Percentiles rank a stretch among this genome's conserved stretches.
Evolutionary conservation across 1,284 basidiomycete species (phyloP).

Genomic region (Apiotrichum domesticum): DNA sequence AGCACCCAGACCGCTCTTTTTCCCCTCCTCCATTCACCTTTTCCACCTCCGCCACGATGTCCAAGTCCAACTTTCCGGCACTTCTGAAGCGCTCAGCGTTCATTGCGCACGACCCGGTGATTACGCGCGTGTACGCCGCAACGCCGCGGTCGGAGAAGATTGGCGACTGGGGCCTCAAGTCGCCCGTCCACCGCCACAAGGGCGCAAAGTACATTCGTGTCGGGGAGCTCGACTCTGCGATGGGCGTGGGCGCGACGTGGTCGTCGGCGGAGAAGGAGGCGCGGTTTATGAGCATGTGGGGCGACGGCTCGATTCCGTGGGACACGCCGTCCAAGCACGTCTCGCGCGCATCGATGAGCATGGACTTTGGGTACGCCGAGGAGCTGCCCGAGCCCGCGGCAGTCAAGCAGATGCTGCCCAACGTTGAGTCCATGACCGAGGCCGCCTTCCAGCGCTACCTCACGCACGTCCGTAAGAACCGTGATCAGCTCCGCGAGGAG

Average conservation of each 20-base stretch:
- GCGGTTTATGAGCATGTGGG: conserved; percentile 42
- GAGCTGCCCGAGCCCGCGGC: conserved; percentile 1
- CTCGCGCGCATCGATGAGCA: neutral
- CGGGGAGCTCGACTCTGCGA: conserved; percentile 32
- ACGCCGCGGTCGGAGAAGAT: conserved; percentile 23
- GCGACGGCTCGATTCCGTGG: conserved; percentile 36
- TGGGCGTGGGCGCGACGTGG: conserved; percentile 36
- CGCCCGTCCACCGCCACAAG: conserved; percentile 27
- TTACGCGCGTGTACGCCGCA: conserved; percentile 44
- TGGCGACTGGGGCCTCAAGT: conserved; percentile 45
- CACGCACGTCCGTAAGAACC: conserved; percentile 22
- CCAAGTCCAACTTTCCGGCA: conserved; percentile 32
- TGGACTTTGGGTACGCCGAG: neutral
- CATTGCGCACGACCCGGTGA: conserved; percentile 41
- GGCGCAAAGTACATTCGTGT: conserved; percentile 39
- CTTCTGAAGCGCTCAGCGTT: conserved; percentile 41
- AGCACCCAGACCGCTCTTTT: too few species aligned
- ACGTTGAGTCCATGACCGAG: conserved; percentile 41
- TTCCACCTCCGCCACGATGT: conserved; percentile 18
- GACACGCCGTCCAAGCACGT: neutral
- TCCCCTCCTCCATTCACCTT: neutral
- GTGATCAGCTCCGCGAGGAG: conserved; percentile 16
- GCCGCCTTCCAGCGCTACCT: conserved; percentile 38
- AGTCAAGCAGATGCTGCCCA: conserved; percentile 22
- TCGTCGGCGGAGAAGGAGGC: conserved; percentile 41